A percentile compares a stretch with the other conserved stretches of the same genome.
These are phyloP conservation scores for Gautieria morchelliformis DNA, from an alignment of 768 basidiomycete genomes.

Conservation along the genomic window DNA sequence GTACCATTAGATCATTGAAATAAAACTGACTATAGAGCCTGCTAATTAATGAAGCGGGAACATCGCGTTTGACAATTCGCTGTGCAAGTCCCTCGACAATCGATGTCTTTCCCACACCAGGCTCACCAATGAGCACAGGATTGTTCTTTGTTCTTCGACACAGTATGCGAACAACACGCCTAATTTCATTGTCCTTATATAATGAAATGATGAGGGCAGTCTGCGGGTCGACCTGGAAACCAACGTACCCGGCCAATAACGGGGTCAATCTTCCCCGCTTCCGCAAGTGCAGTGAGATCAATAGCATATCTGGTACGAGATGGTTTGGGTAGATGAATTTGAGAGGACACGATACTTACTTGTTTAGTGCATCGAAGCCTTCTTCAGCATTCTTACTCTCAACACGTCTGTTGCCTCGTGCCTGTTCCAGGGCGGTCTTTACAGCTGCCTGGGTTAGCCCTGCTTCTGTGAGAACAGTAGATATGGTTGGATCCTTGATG, in stretches of 20 bases:
- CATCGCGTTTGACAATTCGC: slow-evolving; percentile 89
- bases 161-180: slow-evolving; percentile 73
- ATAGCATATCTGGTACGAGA: slow-evolving; percentile 43
- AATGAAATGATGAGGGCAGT: not conserved
- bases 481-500: slow-evolving; percentile 61
- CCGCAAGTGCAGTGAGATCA: slow-evolving; percentile 79
- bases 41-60: slow-evolving; percentile 63
- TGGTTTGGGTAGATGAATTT: not conserved
- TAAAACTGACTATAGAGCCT: slow-evolving; percentile 50
- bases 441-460: slow-evolving; percentile 60
- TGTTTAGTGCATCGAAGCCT: slow-evolving; percentile 86
- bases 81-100: slow-evolving; percentile 95
- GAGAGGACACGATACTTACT: slow-evolving; percentile 26
- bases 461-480: slow-evolving; percentile 64
- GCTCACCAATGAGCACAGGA: slow-evolving; percentile 93
- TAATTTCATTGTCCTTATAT: slow-evolving; percentile 71
- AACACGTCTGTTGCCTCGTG: slow-evolving; percentile 75
- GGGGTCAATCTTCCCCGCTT: slow-evolving; percentile 92
- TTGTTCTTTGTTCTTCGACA: slow-evolving; percentile 94
- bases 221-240: not conserved
- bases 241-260: slow-evolving; percentile 60
- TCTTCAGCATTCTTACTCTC: slow-evolving; percentile 83
- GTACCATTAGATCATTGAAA: not conserved
- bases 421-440: slow-evolving; percentile 68
- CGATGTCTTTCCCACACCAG: slow-evolving; percentile 92